These are phyloP conservation scores for Torrubiellomyces zombiae DNA, from an alignment of 2,329 filamentous ascomycete genomes.

Conservation along the genomic window DNA sequence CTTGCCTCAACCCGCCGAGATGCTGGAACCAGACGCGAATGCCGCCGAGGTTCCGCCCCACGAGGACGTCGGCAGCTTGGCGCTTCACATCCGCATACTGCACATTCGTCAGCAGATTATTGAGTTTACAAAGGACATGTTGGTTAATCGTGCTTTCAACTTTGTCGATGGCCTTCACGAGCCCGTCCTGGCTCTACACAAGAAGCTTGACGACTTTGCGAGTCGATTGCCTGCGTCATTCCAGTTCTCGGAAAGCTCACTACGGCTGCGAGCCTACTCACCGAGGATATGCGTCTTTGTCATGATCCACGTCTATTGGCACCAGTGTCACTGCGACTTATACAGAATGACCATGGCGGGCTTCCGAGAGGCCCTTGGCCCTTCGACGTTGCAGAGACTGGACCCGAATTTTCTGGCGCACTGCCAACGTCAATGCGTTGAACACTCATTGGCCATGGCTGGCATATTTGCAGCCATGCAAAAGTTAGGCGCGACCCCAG, in stretches of 20 bases:
- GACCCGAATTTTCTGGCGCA: constrained; percentile 31
- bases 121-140: constrained; percentile 32
- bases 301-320: constrained; percentile 45
- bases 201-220: constrained; percentile 35
- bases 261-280: constrained; percentile 38
- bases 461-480: constrained; percentile 37
- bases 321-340: constrained; percentile 40
- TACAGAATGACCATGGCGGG: constrained; percentile 35
- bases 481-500: constrained; percentile 31
- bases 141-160: constrained; percentile 19
- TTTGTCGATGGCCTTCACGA: constrained; percentile 22
- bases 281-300: constrained; percentile 39
- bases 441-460: constrained; percentile 37
- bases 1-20: constrained; percentile 36
- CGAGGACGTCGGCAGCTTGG: constrained; percentile 38
- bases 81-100: constrained; percentile 38
- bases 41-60: constrained; percentile 22
- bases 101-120: constrained; percentile 37
- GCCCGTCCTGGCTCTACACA: constrained; percentile 27
- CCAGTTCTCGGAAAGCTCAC: constrained; percentile 38
- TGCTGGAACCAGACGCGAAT: constrained; percentile 27
- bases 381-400: constrained; percentile 24
- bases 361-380: constrained; percentile 32
- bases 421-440: constrained; percentile 33
- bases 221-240: constrained; percentile 36